Evolutionary conservation across 305 asterid species (phyloP).

Genomic region (Rubia peregrina): DNA sequence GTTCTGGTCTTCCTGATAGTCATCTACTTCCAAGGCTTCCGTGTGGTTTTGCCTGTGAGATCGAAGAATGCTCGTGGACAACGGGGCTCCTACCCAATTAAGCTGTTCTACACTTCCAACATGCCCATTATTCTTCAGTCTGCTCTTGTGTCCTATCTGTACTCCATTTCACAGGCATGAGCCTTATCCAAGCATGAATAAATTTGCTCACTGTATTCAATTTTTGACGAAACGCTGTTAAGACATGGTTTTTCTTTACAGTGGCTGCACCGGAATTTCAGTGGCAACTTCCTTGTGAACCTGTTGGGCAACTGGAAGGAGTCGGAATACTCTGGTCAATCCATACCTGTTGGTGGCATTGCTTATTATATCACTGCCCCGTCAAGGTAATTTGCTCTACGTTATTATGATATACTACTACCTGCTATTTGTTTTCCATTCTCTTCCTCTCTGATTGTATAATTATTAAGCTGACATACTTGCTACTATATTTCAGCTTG

Average conservation of each 20-base stretch:
- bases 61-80: slow-evolving; percentile 79
- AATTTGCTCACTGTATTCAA: not conserved
- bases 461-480: not conserved
- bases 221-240: not conserved
- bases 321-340: slow-evolving; percentile 68
- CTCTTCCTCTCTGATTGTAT: not conserved
- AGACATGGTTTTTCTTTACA: slow-evolving; percentile 18
- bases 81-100: slow-evolving; percentile 72
- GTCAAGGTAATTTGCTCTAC: slow-evolving; percentile 35
- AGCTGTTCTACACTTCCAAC: slow-evolving; percentile 65
- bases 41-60: slow-evolving; percentile 71
- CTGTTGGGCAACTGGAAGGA: slow-evolving; percentile 70
- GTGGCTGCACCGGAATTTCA: slow-evolving; percentile 52
- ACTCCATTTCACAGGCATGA: slow-evolving; percentile 67
- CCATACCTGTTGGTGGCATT: slow-evolving; percentile 63
- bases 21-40: slow-evolving; percentile 75
- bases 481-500: slow-evolving; percentile 44
- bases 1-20: slow-evolving; percentile 64
- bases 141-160: slow-evolving; percentile 63
- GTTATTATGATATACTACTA: not conserved
- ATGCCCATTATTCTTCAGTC: slow-evolving; percentile 74
- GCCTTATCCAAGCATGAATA: not conserved
- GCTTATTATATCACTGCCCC: slow-evolving; percentile 74
- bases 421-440: not conserved
- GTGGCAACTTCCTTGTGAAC: slow-evolving; percentile 57